A percentile compares a stretch with the other conserved stretches of the same genome.
Evolutionary conservation across 352 stramenopile species (phyloP).

Genomic region (Phytopythium boreale): DNA sequence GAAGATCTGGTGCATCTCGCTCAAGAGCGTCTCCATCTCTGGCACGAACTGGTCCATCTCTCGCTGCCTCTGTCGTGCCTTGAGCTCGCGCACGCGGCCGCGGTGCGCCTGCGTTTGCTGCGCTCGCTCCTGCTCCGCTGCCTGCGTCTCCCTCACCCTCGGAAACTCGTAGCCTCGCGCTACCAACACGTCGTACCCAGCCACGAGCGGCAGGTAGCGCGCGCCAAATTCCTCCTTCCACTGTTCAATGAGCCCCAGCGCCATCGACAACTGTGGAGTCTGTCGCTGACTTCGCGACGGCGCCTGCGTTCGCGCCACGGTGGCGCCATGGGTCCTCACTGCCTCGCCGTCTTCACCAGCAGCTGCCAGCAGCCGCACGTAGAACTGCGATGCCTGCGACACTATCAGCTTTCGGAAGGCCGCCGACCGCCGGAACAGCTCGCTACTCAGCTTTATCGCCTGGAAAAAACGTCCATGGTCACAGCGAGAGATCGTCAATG

Average conservation of each 20-base stretch:
- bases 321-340: not conserved
- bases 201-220: constrained; percentile 51
- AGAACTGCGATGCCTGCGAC: constrained; percentile 39
- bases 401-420: constrained; percentile 47
- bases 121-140: constrained; percentile 8
- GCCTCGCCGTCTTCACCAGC: constrained; percentile 35
- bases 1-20: constrained; percentile 75
- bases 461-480: constrained; percentile 9
- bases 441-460: constrained; percentile 31
- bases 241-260: constrained; percentile 51
- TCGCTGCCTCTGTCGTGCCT: constrained; percentile 24
- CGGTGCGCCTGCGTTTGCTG: constrained; percentile 22
- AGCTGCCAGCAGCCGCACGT: constrained; percentile 37
- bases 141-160: constrained; percentile 6
- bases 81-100: constrained; percentile 19
- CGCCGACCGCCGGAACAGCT: constrained; percentile 59
- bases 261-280: constrained; percentile 22
- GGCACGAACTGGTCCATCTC: constrained; percentile 50
- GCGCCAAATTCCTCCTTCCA: constrained; percentile 63
- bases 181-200: constrained; percentile 41
- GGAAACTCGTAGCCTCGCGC: constrained; percentile 60
- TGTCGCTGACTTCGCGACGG: constrained; percentile 9
- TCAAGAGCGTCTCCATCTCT: constrained; percentile 63
- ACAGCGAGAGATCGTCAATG: constrained; percentile 3
- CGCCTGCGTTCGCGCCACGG: not conserved